Evolutionary conservation across 345 rosid genomes (phyloP), one percentile per base, ranked within the genome.

Genomic region (Gossypium thurberi): DNA sequence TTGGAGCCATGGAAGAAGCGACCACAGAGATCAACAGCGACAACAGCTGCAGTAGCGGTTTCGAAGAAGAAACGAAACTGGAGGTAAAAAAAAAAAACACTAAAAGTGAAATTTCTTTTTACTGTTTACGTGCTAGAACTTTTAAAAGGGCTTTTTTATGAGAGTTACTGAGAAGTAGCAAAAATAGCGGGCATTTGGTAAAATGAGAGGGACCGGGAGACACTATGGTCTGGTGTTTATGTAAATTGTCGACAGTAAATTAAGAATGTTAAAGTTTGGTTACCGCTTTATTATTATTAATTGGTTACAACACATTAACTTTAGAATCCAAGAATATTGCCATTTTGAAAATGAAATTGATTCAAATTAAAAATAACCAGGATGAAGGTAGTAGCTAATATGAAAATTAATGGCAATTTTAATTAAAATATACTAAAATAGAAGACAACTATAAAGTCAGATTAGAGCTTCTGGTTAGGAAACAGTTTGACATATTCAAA

Each of bases 1-100:
- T 44, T 83, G 42, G 84, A 80, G 74, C 85, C 85, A 47, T 65
- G 76, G 77, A 78, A 61, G 53, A 71, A 65, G 20, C 72, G 75
- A 58, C 68, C 56, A 71, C 60, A 65, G 66, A 69, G 72, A 71
- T 23, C 78, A 44, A 65, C 69, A 1, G 42, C 64, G 14, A 2
- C 43, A 40, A 47, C 43, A 26, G 57, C 8, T 12, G 55, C 55
- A 37, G 62, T 69, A 26, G 42, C 71, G 74, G 67, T 72, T 59
- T 66, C 76, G 1, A 58, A 72, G 37, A 69, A 61, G 26, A 80
- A 76, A 46, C 62, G 79, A 18, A 56, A 18, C 67, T 20, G 66
- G 37, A 75, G 72, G 78, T 76, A 61, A 65, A 50, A 14, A 12
- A 65, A 20, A 55, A 55, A 20, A 20, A 55, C 26, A n/a, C 11